Evolutionary conservation across 768 basidiomycete species (phyloP), one percentile per base, ranked within the genome.

Genomic region (Calocera viscosa): DNA sequence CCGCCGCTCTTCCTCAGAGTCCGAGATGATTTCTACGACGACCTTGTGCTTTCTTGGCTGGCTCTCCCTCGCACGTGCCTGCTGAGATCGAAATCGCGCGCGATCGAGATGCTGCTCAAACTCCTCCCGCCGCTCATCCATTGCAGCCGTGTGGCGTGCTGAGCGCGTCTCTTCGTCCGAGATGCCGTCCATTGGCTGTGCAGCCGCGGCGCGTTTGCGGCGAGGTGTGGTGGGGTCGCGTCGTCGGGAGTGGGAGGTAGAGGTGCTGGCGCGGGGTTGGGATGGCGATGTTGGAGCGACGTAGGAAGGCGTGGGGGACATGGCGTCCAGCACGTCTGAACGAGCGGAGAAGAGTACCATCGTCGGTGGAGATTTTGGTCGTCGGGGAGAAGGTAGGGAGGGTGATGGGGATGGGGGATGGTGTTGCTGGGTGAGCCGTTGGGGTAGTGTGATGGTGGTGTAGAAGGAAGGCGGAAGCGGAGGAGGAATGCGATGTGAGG

Each of bases 291-390:
- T 17, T 32, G 24, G 14, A 8, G 53, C 7, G 53, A 2, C 11
- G 53, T 26, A 19, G 16, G 53, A 60, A 3, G 53, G 53, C 5
- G 22, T 5, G 7, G 53, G 53, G 11, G 53, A 60, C 2, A 60
- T 2, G 8, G 11, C 22, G 30, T 60, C 53, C 8, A 60, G 53
- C 53, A 60, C 53, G 14, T 60, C 53, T 26, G 53, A 60, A 10
- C 53, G 53, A 32, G 53, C 53, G 30, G 53, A 60, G 30, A 60
- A 60, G 30, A 28, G 24, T 26, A 60, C 53, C 53, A 60, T 60
- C 53, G 35, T 38, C 35, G 35, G 5, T 14, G 35, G 35, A 5
- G 35, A 38, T 38, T 38, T 5, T 38, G 5, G 35, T 38, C 35
- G 5, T 38, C 35, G 35, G 5, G 7, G n/a, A n/a, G n/a, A n/a